These are phyloP conservation scores for Lepidium didymum DNA, from an alignment of 345 rosid genomes.

Conservation along the genomic window DNA sequence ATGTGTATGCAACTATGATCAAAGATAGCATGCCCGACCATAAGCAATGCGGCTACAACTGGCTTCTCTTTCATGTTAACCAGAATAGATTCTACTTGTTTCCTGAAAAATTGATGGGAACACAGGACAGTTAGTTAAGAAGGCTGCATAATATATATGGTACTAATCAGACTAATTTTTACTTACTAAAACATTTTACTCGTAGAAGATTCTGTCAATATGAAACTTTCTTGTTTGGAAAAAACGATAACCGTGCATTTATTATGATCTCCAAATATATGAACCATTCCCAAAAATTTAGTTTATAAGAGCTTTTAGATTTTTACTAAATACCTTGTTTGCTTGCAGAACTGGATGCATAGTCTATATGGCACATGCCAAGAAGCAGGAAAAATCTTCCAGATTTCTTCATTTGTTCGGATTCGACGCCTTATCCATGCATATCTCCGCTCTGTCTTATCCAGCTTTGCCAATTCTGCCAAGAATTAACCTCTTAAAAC, in stretches of 20 bases:
- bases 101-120: conserved; percentile 44
- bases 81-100: conserved; percentile 84
- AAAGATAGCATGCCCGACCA: conserved; percentile 49
- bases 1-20: conserved; percentile 1
- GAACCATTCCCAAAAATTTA: not conserved
- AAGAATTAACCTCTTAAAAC: conserved; percentile 2
- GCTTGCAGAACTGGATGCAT: conserved; percentile 92
- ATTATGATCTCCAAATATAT: not conserved
- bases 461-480: conserved; percentile 90
- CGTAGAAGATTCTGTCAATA: not conserved
- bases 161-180: not conserved
- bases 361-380: conserved; percentile 98
- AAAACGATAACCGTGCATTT: not conserved
- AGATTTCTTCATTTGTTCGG: conserved; percentile 90
- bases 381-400: conserved; percentile 90
- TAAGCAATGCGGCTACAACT: conserved; percentile 70
- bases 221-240: not conserved
- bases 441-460: conserved; percentile 90
- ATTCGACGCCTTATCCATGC: conserved; percentile 98
- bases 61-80: conserved; percentile 87
- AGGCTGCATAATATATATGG: not conserved
- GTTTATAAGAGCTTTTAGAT: not conserved
- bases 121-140: not conserved
- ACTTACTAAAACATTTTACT: not conserved
- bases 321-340: conserved; percentile 55